A percentile compares a stretch with the other conserved stretches of the same genome.
phyloP scores from a whole-genome alignment of 2,329 filamentous ascomycete genomes.

The Monosporascus ibericus region DNA sequence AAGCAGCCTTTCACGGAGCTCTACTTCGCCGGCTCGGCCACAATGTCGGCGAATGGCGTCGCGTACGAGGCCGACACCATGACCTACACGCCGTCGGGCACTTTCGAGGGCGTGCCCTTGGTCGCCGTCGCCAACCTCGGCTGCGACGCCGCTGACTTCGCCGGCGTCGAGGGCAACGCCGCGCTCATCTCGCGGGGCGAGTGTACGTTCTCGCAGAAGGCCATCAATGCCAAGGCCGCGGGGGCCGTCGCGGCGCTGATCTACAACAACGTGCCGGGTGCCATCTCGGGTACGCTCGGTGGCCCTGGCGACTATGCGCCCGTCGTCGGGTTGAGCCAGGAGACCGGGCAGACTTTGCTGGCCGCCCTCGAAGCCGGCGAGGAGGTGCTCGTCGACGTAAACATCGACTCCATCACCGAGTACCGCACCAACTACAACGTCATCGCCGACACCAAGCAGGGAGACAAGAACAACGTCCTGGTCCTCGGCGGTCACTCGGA shows the following conservation, averaged over 20 bases:
- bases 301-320: constrained; percentile 38
- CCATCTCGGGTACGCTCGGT: constrained; percentile 45
- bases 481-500: constrained; percentile 56
- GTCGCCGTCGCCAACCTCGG: constrained; percentile 46
- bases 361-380: constrained; percentile 22
- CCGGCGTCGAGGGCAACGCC: constrained; percentile 45
- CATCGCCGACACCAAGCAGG: constrained; percentile 52
- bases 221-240: constrained; percentile 43
- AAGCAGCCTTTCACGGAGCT: constrained; percentile 39
- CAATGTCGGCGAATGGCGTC: constrained; percentile 24
- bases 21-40: constrained; percentile 26
- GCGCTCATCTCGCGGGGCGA: constrained; percentile 51
- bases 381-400: constrained; percentile 9
- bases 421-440: constrained; percentile 42
- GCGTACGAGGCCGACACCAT: constrained; percentile 24
- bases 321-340: constrained; percentile 39
- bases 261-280: constrained; percentile 48
- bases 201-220: constrained; percentile 52
- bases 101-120: constrained; percentile 31
- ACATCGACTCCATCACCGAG: constrained; percentile 12
- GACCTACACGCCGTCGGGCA: constrained; percentile 46
- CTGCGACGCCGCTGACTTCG: constrained; percentile 46
- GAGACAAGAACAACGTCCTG: constrained; percentile 53
- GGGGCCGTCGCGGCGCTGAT: constrained; percentile 50
- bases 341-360: constrained; percentile 25